Conservation (phyloP, 352 stramenopile species). For the Pythium aristosporum region DNA sequence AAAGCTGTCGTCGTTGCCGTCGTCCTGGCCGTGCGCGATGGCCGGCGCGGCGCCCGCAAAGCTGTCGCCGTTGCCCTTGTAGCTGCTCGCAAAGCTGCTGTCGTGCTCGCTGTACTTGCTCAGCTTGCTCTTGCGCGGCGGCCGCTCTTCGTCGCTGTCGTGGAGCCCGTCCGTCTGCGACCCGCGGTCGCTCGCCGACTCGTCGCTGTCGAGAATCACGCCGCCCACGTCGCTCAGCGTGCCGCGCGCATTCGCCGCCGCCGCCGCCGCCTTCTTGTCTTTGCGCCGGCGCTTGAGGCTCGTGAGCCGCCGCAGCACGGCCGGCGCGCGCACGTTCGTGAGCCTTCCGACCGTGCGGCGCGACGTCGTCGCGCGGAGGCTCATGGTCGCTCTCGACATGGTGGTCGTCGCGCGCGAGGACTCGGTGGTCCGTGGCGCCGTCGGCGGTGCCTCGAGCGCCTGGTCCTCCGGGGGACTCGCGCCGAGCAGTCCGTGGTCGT, state of each 20-base stretch:
- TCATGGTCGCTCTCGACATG: neutral
- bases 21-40: too few relatives aligned
- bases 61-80: slow-evolving; percentile 1
- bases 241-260: neutral
- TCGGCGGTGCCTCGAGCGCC: slow-evolving; percentile 1
- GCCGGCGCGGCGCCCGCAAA: slow-evolving; percentile 1
- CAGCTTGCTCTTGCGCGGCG: neutral
- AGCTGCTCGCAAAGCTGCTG: slow-evolving; percentile 15
- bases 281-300: slow-evolving; percentile 12
- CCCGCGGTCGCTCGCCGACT: slow-evolving; percentile 6
- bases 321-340: neutral
- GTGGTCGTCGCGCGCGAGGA: neutral
- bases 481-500: neutral
- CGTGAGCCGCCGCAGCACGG: slow-evolving; percentile 16
- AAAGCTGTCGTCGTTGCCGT: neutral
- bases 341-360: neutral
- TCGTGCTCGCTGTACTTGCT: slow-evolving; percentile 17
- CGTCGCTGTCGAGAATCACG: slow-evolving; percentile 21
- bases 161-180: neutral
- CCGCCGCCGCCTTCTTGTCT: slow-evolving; percentile 1
- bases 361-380: neutral
- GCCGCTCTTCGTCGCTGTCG: slow-evolving; percentile 1
- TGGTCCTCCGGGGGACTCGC: slow-evolving; percentile 3
- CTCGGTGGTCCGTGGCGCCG: neutral
- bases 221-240: neutral